Evolutionary conservation across 768 basidiomycete genomes (phyloP).

Genomic region (Trametes villosa): DNA sequence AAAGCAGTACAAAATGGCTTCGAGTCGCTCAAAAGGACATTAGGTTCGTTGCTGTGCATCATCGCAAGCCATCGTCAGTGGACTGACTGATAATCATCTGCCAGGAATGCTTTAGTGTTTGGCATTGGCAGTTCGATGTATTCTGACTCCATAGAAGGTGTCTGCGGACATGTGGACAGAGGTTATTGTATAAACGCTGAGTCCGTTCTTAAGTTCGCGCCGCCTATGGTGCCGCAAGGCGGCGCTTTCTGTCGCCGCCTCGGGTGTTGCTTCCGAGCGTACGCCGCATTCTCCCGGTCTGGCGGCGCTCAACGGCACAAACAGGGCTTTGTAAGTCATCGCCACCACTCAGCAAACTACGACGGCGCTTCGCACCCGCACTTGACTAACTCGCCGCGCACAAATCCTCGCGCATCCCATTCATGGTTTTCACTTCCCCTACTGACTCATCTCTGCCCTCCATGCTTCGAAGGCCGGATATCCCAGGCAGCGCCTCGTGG

Average conservation of each 20-base stretch:
- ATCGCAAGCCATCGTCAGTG: background rate
- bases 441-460: background rate
- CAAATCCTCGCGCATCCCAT: too few relatives aligned
- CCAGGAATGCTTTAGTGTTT: background rate
- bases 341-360: too few relatives aligned
- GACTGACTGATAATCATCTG: background rate
- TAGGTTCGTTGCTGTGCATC: background rate
- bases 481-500: conserved; percentile 7
- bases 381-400: too few relatives aligned
- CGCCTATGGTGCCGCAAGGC: too few relatives aligned
- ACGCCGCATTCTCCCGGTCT: too few relatives aligned
- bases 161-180: background rate
- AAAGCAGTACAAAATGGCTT: background rate
- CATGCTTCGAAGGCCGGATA: background rate
- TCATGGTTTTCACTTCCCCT: too few relatives aligned
- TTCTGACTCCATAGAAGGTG: background rate
- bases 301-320: too few relatives aligned
- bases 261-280: too few relatives aligned
- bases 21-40: background rate
- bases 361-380: too few relatives aligned
- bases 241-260: too few relatives aligned
- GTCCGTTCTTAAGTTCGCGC: too few relatives aligned
- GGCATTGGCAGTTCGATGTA: conserved; percentile 1
- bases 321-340: too few relatives aligned
- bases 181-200: background rate